A percentile compares a stretch with the other conserved stretches of the same genome.
phyloP scores from a whole-genome alignment of 2,329 filamentous ascomycete species.

The Chaetomiaceae sp. region DNA sequence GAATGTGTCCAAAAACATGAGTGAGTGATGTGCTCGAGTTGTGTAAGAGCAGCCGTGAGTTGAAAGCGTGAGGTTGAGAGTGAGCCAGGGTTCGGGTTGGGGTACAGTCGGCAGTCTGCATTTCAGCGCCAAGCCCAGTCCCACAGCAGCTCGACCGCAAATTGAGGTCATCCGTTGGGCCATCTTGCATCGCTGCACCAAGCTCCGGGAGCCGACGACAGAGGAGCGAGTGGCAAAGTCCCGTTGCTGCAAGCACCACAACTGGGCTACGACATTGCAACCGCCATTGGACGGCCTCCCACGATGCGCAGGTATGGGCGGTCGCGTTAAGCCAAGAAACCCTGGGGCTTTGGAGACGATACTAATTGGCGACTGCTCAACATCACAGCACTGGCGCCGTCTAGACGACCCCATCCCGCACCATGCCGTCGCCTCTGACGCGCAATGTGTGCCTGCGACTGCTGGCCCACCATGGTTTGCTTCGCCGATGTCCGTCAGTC shows the following conservation, averaged over 20 bases:
- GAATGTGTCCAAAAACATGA: neutral
- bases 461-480: constrained; percentile 41
- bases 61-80: neutral
- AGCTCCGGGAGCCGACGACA: neutral
- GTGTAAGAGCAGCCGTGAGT: neutral
- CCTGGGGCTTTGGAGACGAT: neutral
- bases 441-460: constrained; percentile 54
- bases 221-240: neutral
- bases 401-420: constrained; percentile 21
- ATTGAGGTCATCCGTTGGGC: constrained; percentile 23
- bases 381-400: constrained; percentile 16
- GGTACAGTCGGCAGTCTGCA: neutral
- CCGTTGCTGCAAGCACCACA: neutral
- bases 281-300: constrained; percentile 13
- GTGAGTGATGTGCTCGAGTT: neutral
- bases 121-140: constrained; percentile 6
- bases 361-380: neutral
- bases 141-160: constrained; percentile 20
- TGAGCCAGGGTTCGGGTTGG: constrained; percentile 7
- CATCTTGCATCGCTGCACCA: constrained; percentile 7
- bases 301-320: constrained; percentile 22
- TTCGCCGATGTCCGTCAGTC: constrained; percentile 28
- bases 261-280: constrained; percentile 14
- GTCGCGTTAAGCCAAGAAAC: too few species aligned
- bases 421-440: constrained; percentile 55